Evolutionary conservation across 2,329 filamentous ascomycete species (phyloP).

Genomic region (Venturia carpophila): DNA sequence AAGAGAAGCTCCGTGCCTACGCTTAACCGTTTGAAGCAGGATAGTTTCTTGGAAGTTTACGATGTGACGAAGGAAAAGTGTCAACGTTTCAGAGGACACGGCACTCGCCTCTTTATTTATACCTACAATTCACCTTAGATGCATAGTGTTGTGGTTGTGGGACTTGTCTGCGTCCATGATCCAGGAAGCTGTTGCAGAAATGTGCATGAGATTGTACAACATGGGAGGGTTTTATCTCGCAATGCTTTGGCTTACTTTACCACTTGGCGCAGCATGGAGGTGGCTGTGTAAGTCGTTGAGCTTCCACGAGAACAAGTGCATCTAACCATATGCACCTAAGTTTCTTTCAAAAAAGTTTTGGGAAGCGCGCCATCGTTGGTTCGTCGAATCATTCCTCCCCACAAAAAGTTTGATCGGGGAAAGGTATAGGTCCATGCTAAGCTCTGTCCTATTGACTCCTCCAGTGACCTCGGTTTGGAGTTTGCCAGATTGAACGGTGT

Average conservation of each 20-base stretch:
- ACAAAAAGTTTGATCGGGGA: not conserved
- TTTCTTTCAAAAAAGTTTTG: not conserved
- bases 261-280: not conserved
- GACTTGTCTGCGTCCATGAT: not conserved
- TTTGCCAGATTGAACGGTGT: too few relatives aligned
- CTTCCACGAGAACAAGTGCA: not conserved
- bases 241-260: not conserved
- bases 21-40: not conserved
- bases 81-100: not conserved
- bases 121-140: not conserved
- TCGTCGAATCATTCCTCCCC: not conserved
- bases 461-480: too few relatives aligned
- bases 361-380: not conserved
- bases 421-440: not conserved
- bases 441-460: too few relatives aligned
- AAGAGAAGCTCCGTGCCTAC: slow-evolving; percentile 40
- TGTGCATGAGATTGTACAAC: not conserved
- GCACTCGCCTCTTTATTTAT: not conserved
- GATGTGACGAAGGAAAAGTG: not conserved
- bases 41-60: not conserved
- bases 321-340: not conserved
- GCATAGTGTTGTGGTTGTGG: not conserved
- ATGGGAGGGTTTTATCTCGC: not conserved
- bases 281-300: not conserved
- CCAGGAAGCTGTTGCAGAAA: not conserved